Conservation (phyloP, 2,329 filamentous ascomycete species). For the Sphaerulina vaccinii region DNA sequence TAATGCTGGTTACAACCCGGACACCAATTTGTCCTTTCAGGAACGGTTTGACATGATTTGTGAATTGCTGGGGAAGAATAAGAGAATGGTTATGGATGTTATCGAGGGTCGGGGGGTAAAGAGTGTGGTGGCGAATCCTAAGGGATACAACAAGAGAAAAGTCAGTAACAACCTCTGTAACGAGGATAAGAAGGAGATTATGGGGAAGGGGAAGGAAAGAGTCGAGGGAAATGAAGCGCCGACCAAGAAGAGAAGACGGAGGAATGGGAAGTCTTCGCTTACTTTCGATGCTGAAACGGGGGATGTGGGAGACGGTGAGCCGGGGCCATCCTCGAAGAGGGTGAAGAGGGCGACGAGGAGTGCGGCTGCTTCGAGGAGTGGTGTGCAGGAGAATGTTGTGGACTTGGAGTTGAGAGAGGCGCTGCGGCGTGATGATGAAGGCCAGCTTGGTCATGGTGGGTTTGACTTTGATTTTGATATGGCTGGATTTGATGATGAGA, state of each 20-base stretch:
- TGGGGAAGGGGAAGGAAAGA: constrained; percentile 22
- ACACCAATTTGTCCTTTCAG: constrained; percentile 12
- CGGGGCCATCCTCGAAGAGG: too few relatives aligned
- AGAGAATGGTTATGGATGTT: constrained; percentile 27
- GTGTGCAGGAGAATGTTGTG: not conserved
- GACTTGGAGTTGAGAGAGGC: constrained; percentile 3
- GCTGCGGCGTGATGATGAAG: not conserved
- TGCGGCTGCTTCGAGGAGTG: not conserved
- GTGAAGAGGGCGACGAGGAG: not conserved
- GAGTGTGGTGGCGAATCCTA: constrained; percentile 23
- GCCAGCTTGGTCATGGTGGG: not conserved
- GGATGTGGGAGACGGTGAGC: too few relatives aligned
- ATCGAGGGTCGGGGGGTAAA: constrained; percentile 26
- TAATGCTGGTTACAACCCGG: constrained; percentile 20
- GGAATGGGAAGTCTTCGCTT: not conserved
- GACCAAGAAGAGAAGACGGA: constrained; percentile 4
- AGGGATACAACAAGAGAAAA: constrained; percentile 22
- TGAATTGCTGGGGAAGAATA: constrained; percentile 14
- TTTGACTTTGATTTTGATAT: not conserved
- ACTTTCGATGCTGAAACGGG: not conserved
- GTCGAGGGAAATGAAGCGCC: constrained; percentile 1
- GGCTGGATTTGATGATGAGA: not conserved
- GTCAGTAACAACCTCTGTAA: constrained; percentile 25
- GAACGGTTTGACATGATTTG: constrained; percentile 17
- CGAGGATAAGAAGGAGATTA: constrained; percentile 24